Conservation (phyloP, 2,329 filamentous ascomycete species). For the Aspergillus nomiae region DNA sequence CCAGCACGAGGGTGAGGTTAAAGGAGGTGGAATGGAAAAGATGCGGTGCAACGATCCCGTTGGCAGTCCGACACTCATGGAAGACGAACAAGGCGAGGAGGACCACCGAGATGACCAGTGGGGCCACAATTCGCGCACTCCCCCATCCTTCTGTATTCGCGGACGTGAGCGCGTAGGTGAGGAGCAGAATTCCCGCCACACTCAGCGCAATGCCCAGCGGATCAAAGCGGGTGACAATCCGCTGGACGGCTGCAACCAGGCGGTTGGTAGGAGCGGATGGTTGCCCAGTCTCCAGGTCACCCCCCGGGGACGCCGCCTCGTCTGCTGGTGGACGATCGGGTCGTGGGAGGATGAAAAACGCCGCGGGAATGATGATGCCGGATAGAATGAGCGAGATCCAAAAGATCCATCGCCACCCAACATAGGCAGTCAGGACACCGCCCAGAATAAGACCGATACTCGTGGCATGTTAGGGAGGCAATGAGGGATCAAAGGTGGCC, state of each 20-base stretch:
- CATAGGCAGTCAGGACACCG: not conserved
- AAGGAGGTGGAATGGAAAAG: not conserved
- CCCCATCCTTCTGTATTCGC: not conserved
- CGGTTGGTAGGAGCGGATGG: not conserved
- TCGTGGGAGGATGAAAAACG: not conserved
- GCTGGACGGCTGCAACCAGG: not conserved
- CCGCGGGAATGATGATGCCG: not conserved
- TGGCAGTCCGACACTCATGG: not conserved
- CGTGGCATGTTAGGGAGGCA: not conserved
- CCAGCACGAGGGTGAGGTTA: not conserved
- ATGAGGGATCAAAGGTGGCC: not conserved
- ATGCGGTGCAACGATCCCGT: not conserved
- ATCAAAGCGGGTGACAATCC: not conserved
- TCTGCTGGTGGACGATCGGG: not conserved
- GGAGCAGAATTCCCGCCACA: not conserved
- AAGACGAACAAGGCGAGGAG: not conserved
- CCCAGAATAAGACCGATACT: not conserved
- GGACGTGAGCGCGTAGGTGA: not conserved
- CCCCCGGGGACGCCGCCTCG: not conserved
- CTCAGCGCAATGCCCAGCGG: not conserved
- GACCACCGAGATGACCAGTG: not conserved
- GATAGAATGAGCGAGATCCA: not conserved
- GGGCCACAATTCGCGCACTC: not conserved
- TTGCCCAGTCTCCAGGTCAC: not conserved
- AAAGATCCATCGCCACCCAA: not conserved